These are phyloP conservation scores for Oryza glaberrima DNA, from an alignment of 176 grass and related monocot species.

Conservation along the genomic window DNA sequence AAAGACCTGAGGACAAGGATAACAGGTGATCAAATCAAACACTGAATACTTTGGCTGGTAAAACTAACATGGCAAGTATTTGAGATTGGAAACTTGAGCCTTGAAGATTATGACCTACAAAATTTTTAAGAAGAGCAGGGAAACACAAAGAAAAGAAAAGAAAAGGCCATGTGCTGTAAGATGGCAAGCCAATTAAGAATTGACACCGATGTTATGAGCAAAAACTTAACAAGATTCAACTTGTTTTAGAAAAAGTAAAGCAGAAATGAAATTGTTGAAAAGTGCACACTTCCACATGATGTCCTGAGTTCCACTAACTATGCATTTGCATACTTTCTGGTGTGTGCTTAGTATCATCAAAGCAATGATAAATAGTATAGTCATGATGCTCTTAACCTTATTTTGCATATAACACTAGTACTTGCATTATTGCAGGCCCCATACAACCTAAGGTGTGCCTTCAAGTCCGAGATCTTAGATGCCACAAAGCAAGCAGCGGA, in stretches of 20 bases:
- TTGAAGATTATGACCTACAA: conserved; percentile 5
- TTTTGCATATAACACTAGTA: conserved; percentile 32
- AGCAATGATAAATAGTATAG: conserved; percentile 2
- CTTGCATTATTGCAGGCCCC: conserved; percentile 59
- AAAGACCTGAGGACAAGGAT: background rate
- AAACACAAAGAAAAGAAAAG: no score
- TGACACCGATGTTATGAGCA: background rate
- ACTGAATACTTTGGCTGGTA: conserved; percentile 6
- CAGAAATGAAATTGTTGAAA: background rate
- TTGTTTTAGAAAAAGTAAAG: background rate
- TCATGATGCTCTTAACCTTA: conserved; percentile 8
- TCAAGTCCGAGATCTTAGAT: conserved; percentile 74
- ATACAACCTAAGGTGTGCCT: conserved; percentile 75
- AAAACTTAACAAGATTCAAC: background rate
- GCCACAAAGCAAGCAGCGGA: conserved; percentile 75
- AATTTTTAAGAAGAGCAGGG: background rate
- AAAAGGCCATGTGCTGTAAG: background rate
- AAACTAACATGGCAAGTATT: background rate
- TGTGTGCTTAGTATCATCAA: background rate
- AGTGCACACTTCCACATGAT: conserved; percentile 9
- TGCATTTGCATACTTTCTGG: conserved; percentile 13
- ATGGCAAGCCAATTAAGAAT: background rate
- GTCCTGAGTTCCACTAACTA: conserved; percentile 14
- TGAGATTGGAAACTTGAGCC: conserved; percentile 15
- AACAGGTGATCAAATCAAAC: conserved; percentile 7